Conservation (phyloP, 257 asterid genomes). For the Plantago elongata region DNA sequence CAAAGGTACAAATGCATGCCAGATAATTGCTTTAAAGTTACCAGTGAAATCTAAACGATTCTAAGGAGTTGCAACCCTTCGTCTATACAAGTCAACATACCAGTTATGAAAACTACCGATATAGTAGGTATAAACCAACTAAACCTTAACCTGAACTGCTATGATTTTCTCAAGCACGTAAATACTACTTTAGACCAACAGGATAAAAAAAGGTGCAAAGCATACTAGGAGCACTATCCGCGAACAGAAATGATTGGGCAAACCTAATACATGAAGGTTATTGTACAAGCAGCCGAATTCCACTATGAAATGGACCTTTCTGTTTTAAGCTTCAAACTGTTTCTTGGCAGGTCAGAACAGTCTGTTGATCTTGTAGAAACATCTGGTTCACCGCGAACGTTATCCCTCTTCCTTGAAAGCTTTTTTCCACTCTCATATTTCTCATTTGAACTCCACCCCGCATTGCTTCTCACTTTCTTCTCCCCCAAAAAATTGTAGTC, state of each 20-base stretch:
- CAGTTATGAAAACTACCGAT: no score
- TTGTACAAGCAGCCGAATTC: slow-evolving; percentile 21
- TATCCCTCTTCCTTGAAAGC: slow-evolving; percentile 30
- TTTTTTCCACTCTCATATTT: slow-evolving; percentile 2
- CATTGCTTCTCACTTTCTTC: not conserved
- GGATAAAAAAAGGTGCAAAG: not conserved
- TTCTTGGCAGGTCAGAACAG: slow-evolving; percentile 11
- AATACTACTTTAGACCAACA: not conserved
- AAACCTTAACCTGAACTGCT: no score
- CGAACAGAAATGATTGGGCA: slow-evolving; percentile 6
- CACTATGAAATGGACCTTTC: slow-evolving; percentile 28
- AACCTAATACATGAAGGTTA: slow-evolving; percentile 21
- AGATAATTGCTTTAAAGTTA: no score
- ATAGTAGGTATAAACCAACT: no score
- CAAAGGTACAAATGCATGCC: no score
- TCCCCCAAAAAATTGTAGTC: not conserved
- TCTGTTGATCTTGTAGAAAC: slow-evolving; percentile 21
- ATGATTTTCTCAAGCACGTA: no score
- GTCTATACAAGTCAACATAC: no score
- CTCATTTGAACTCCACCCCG: not conserved
- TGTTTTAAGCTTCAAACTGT: slow-evolving; percentile 24
- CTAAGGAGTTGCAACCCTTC: no score
- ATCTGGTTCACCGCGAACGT: slow-evolving; percentile 25
- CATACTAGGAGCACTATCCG: not conserved
- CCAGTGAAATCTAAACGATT: no score